Base-by-base conservation (phyloP, 352 stramenopile species). In the Phytophthora ramorum region DNA sequence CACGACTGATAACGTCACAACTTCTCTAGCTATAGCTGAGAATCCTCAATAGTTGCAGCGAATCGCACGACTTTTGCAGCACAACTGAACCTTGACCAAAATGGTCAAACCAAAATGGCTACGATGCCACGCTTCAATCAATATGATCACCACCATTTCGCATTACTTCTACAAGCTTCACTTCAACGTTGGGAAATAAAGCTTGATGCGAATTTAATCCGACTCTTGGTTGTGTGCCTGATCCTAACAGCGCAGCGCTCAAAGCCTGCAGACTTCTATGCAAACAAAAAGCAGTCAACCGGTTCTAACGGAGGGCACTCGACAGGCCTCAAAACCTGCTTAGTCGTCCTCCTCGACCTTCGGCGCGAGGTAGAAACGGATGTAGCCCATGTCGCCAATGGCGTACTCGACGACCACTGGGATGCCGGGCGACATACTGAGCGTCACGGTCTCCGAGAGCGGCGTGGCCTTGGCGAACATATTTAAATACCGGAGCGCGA, bases 391-490 rank as follows among this genome's bases (percentile, higher is more conserved):
- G 66, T 98, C 93, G 19, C 96, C 95, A 69, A 99, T 99, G 26
- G 94, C 93, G 85, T 99, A 99, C 83, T 99, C 98, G 19, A 99
- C 92, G 26, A 99, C 96, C 32, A 99, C 85, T 2, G 98, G 98
- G 50, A 99, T 97, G 43, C 98, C 97, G 7, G 96, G 96, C 43
- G 91, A 98, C 95, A 99, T 99, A 65, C 87, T 98, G 44, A 99
- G 85, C 74, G 97, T 98, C 50, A 99, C 98, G 37, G 78, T 97
- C 40, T 92, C 78, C 45, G 89, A 97, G 59, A 99, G 86, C 32
- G 90, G 92, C 50, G 97, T 99, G 34, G 97, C 98, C 89, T 99
- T 99, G 53, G 97, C 98, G 75, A 99, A 99, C 81, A 99, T 98
- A 83, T 98, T 98, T 76, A 99, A 90, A 90, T 99, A 99, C 54